These are phyloP conservation scores for Aureobasidium sp. DNA, from an alignment of 2,329 filamentous ascomycete species.

Conservation along the genomic window DNA sequence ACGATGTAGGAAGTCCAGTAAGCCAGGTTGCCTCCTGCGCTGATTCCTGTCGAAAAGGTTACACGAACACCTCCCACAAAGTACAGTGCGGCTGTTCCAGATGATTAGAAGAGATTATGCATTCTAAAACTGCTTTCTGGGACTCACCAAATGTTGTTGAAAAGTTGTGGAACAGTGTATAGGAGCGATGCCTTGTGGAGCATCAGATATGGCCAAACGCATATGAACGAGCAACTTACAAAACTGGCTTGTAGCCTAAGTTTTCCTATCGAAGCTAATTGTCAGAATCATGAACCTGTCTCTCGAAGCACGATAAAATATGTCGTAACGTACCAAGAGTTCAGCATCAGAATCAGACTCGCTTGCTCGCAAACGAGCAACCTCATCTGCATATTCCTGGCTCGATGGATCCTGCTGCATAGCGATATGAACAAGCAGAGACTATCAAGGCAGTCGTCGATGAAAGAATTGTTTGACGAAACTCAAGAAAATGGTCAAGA, in stretches of 20 bases:
- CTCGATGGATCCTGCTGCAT: constrained; percentile 9
- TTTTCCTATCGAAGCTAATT: not conserved
- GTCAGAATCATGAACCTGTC: not conserved
- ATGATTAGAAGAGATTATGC: constrained; percentile 40
- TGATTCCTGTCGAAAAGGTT: constrained; percentile 55
- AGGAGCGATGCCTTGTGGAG: constrained; percentile 5
- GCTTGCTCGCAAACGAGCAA: constrained; percentile 6
- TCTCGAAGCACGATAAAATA: not conserved
- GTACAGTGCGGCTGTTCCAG: constrained; percentile 49
- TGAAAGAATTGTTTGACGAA: not conserved
- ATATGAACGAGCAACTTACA: not conserved
- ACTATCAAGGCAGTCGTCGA: not conserved
- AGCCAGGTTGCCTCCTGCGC: constrained; percentile 53
- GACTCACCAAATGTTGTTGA: constrained; percentile 4
- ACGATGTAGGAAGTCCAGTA: constrained; percentile 57
- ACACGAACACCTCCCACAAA: constrained; percentile 54
- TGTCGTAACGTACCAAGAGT: not conserved
- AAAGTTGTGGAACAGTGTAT: constrained; percentile 10
- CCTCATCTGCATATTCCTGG: constrained; percentile 6
- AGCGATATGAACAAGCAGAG: not conserved
- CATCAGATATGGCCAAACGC: not conserved
- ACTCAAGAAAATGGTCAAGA: not conserved
- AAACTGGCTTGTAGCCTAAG: constrained; percentile 5
- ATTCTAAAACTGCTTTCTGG: constrained; percentile 34
- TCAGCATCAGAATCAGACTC: constrained; percentile 10